phyloP scores from a whole-genome alignment of 129 eudicot species.

The Artemisia tridentata region DNA sequence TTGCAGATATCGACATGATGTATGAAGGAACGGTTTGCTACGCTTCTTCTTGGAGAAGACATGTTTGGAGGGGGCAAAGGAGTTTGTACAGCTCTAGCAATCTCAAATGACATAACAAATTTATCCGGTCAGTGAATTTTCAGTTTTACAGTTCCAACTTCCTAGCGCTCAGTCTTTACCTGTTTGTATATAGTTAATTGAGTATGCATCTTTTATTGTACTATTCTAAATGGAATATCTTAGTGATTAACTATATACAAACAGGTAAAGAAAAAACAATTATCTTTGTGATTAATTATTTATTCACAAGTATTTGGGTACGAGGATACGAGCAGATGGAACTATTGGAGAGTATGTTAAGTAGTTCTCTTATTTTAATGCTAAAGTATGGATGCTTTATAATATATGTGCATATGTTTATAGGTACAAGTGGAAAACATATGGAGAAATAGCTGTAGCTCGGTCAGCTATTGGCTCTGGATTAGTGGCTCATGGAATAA shows the following conservation, averaged over 20 bases:
- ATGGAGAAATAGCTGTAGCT: constrained; percentile 76
- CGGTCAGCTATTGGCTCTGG: constrained; percentile 83
- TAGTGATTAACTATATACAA: too few relatives aligned
- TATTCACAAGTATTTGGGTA: constrained; percentile 68
- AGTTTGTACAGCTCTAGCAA: constrained; percentile 84
- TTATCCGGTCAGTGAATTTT: too few relatives aligned
- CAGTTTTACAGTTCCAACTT: too few relatives aligned
- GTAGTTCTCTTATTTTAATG: not conserved
- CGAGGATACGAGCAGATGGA: too few relatives aligned
- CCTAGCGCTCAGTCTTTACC: too few relatives aligned
- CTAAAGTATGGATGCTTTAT: not conserved
- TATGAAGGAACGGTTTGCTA: constrained; percentile 94
- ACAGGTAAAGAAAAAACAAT: too few relatives aligned
- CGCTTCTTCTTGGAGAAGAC: constrained; percentile 92
- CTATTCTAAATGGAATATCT: too few relatives aligned
- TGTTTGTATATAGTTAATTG: too few relatives aligned
- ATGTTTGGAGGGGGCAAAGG: constrained; percentile 99
- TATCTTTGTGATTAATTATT: too few relatives aligned
- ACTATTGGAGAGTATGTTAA: constrained; percentile 21
- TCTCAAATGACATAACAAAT: constrained; percentile 88
- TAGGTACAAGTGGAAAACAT: constrained; percentile 89
- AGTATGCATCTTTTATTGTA: too few relatives aligned
- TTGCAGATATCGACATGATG: constrained; percentile 79
- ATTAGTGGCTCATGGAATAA: constrained; percentile 57
- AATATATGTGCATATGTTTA: not conserved